phyloP scores from a whole-genome alignment of 306 rosid genomes.

The Oemleria cerasiformis region DNA sequence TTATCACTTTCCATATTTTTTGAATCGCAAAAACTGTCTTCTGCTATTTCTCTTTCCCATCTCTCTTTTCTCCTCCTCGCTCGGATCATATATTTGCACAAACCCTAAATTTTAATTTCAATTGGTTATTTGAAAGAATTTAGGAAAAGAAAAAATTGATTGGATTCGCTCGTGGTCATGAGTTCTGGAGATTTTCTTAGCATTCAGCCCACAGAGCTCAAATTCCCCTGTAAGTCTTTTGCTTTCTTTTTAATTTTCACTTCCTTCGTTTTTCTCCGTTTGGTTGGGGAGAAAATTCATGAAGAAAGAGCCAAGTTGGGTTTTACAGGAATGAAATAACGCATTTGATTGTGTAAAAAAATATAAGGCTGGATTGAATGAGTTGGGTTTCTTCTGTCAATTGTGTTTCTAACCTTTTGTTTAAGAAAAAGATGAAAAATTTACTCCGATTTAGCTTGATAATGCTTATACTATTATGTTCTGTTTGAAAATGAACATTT shows the following conservation, averaged over 20 bases:
- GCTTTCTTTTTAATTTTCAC: background rate
- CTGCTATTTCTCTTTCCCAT: constrained; percentile 2
- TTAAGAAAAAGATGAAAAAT: background rate
- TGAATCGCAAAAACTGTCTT: constrained; percentile 6
- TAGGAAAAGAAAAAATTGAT: background rate
- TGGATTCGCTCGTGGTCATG: constrained; percentile 28
- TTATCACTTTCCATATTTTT: background rate
- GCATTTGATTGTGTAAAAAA: background rate
- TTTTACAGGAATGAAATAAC: background rate
- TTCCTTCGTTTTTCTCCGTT: background rate
- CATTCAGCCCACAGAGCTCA: constrained; percentile 50
- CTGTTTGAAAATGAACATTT: background rate
- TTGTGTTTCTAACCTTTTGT: background rate
- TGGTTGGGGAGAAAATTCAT: background rate
- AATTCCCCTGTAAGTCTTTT: constrained; percentile 35
- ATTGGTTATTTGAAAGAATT: background rate
- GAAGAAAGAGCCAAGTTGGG: background rate
- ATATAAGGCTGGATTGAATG: background rate
- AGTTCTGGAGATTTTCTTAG: constrained; percentile 37
- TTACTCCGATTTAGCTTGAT: background rate
- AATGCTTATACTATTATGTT: background rate
- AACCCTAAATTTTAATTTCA: constrained; percentile 5
- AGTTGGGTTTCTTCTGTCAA: background rate
- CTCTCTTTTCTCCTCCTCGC: background rate
- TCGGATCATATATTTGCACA: constrained; percentile 1